phyloP scores from a whole-genome alignment of 257 asterid genomes.

The Plantago major region DNA sequence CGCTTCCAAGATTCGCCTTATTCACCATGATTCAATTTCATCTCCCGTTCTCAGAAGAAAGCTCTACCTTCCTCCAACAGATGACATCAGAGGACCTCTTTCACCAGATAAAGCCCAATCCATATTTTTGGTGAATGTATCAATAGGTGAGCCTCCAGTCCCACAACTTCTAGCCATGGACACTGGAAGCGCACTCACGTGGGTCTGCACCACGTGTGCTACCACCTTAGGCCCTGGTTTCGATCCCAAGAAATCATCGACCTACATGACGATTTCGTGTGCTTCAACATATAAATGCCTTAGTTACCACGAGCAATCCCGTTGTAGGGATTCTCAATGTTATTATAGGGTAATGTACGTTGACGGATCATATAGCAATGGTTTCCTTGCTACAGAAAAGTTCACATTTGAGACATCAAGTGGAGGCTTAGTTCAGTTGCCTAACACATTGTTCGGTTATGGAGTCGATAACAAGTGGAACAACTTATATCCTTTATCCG shows the following conservation, averaged over 20 bases:
- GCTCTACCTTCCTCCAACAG: not conserved
- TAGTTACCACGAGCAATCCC: not conserved
- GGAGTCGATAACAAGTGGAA: not conserved
- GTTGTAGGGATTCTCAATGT: constrained; percentile 13
- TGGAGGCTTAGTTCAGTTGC: constrained; percentile 3
- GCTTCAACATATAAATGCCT: not conserved
- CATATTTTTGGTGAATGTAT: constrained; percentile 20
- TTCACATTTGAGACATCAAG: constrained; percentile 20
- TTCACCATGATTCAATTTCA: constrained; percentile 21
- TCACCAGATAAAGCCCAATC: not conserved
- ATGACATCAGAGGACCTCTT: constrained; percentile 16
- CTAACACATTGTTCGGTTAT: constrained; percentile 7
- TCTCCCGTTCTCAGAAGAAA: not conserved
- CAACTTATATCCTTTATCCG: not conserved
- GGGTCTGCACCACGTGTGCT: constrained; percentile 15
- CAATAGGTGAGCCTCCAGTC: constrained; percentile 22
- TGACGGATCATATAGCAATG: constrained; percentile 1
- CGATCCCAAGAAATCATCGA: constrained; percentile 17
- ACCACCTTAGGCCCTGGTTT: not conserved
- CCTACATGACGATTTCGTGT: constrained; percentile 16
- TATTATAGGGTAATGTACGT: not conserved
- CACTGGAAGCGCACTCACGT: constrained; percentile 20
- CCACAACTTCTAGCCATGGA: constrained; percentile 25
- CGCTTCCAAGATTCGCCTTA: constrained; percentile 12
- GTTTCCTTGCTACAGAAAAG: constrained; percentile 18